Conservation (phyloP, 2,329 filamentous ascomycete species). For the Kalmusia sp. region DNA sequence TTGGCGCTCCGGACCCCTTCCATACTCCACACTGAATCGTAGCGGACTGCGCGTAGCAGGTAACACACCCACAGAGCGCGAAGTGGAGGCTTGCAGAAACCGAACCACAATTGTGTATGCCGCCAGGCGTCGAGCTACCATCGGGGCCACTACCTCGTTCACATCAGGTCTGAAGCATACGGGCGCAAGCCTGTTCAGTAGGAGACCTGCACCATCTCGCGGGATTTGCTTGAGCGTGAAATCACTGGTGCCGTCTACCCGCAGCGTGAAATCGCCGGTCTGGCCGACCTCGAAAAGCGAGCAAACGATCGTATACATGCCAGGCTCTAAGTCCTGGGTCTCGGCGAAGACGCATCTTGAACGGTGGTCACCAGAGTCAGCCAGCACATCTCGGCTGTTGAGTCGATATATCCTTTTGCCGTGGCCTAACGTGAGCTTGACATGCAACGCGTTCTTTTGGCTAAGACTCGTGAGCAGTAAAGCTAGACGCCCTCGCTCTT, state of each 20-base stretch:
- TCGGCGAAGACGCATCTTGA: conserved; percentile 78
- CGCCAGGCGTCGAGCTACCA: conserved; percentile 64
- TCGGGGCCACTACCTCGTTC: conserved; percentile 61
- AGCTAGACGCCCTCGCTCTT: conserved; percentile 66
- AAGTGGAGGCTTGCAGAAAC: conserved; percentile 45
- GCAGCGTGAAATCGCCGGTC: conserved; percentile 74
- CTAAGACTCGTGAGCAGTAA: conserved; percentile 75
- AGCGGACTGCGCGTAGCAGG: conserved; percentile 58
- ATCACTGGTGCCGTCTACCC: conserved; percentile 70
- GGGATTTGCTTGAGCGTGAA: conserved; percentile 68
- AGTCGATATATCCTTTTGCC: conserved; percentile 75
- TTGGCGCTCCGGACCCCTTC: conserved; percentile 71
- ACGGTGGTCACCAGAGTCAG: conserved; percentile 87
- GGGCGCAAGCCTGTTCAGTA: conserved; percentile 66
- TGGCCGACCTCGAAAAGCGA: conserved; percentile 89
- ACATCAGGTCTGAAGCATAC: conserved; percentile 58
- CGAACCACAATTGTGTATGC: conserved; percentile 65
- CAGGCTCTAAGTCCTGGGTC: conserved; percentile 66
- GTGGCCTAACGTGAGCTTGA: conserved; percentile 81
- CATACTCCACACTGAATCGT: conserved; percentile 75
- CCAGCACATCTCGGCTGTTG: conserved; percentile 77
- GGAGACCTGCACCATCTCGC: conserved; percentile 75
- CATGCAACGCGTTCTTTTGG: conserved; percentile 76
- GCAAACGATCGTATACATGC: conserved; percentile 85
- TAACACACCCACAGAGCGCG: conserved; percentile 33